Evolutionary conservation across 495 filamentous ascomycete species (phyloP).

Genomic region (Podospora anserina): DNA sequence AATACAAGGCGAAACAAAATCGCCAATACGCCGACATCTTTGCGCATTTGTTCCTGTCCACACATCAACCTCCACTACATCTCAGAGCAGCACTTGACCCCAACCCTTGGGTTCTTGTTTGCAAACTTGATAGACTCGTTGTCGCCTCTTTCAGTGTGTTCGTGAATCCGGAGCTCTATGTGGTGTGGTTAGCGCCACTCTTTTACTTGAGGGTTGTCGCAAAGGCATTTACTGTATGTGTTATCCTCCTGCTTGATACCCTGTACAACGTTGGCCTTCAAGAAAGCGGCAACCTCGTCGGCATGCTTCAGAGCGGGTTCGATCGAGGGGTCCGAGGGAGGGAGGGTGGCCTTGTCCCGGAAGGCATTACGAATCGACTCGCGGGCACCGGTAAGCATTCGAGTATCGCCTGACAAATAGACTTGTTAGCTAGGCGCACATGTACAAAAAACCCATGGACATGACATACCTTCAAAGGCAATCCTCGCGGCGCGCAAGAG

Average conservation of each 20-base stretch:
- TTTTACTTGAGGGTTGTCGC: neutral
- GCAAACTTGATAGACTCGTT: constrained; percentile 77
- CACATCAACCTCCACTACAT: constrained; percentile 23
- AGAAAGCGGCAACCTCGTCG: constrained; percentile 73
- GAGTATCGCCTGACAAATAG: constrained; percentile 58
- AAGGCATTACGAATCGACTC: constrained; percentile 68
- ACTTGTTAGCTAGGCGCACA: neutral
- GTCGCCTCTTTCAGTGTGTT: constrained; percentile 85
- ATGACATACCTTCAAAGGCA: constrained; percentile 71
- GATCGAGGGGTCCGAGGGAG: constrained; percentile 50
- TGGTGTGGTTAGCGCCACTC: constrained; percentile 2
- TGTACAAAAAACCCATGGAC: neutral
- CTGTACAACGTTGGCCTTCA: constrained; percentile 85
- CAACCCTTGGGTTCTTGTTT: constrained; percentile 42
- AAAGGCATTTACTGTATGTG: constrained; percentile 60
- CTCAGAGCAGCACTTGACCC: constrained; percentile 43
- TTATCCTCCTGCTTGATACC: constrained; percentile 60
- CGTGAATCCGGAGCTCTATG: constrained; percentile 79
- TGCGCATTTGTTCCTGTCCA: constrained; percentile 15
- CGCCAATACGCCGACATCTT: constrained; percentile 16
- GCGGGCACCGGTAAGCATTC: constrained; percentile 65
- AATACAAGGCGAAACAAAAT: constrained; percentile 25
- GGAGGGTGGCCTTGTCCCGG: constrained; percentile 57
- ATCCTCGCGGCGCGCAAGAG: constrained; percentile 77
- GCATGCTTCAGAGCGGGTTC: constrained; percentile 64